Conservation (phyloP, 1,284 basidiomycete species). For the Crocinoboletus sp. region DNA sequence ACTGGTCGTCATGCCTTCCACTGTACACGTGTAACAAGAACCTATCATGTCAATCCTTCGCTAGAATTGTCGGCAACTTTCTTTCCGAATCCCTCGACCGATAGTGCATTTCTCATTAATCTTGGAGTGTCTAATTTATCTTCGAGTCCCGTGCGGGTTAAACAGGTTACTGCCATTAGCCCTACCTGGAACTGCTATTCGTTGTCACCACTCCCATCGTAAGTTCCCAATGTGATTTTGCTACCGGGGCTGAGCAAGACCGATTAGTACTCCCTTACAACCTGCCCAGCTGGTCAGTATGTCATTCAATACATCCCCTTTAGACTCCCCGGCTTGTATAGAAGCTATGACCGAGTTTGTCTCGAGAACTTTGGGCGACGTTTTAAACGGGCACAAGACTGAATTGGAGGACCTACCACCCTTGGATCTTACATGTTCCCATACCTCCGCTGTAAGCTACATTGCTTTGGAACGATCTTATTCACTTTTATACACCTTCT, state of each 20-base stretch:
- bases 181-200: slow-evolving; percentile 55
- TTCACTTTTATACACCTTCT: slow-evolving; percentile 4
- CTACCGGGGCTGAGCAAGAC: slow-evolving; percentile 10
- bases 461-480: neutral
- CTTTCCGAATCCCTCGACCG: slow-evolving; percentile 45
- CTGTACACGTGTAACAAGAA: slow-evolving; percentile 49
- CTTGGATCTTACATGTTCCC: slow-evolving; percentile 48
- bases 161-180: slow-evolving; percentile 59
- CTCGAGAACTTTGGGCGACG: slow-evolving; percentile 42
- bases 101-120: slow-evolving; percentile 51
- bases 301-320: slow-evolving; percentile 38
- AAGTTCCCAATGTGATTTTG: slow-evolving; percentile 26
- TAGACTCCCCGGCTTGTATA: slow-evolving; percentile 37
- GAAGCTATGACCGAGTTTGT: slow-evolving; percentile 49
- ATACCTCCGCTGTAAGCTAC: slow-evolving; percentile 43
- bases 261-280: slow-evolving; percentile 40
- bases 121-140: slow-evolving; percentile 53
- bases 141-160: slow-evolving; percentile 42
- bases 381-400: slow-evolving; percentile 48
- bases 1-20: slow-evolving; percentile 46
- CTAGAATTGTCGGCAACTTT: slow-evolving; percentile 47
- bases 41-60: slow-evolving; percentile 54
- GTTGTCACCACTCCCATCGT: slow-evolving; percentile 38
- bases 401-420: slow-evolving; percentile 48
- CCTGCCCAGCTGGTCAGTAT: slow-evolving; percentile 50